Conservation (phyloP, 2,329 filamentous ascomycete species). For the Lachnellula suecica region DNA sequence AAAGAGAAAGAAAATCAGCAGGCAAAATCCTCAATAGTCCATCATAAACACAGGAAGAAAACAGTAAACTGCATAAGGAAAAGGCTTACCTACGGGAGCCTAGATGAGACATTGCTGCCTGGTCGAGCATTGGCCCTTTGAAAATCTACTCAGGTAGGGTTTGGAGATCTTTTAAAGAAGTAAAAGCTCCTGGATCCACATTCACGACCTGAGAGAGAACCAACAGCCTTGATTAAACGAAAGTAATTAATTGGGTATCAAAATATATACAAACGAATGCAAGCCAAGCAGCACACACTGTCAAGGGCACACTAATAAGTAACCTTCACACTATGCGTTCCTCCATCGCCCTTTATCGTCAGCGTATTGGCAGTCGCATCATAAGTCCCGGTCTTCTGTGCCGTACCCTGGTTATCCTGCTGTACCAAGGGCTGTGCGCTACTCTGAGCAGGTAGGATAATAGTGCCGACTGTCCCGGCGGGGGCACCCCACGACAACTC, state of each 20-base stretch:
- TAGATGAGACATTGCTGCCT: no score
- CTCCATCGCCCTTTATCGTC: conserved; percentile 8
- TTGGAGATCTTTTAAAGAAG: no score
- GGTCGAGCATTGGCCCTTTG: no score
- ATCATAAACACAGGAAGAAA: no score
- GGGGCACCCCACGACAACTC: conserved; percentile 17
- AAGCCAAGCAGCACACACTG: not conserved
- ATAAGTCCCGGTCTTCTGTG: not conserved
- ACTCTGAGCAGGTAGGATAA: conserved; percentile 12
- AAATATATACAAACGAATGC: not conserved
- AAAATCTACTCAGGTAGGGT: no score
- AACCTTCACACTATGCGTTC: conserved; percentile 7
- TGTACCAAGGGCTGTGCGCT: conserved; percentile 6
- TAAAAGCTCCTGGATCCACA: no score
- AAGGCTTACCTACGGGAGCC: no score
- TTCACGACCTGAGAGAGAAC: no score
- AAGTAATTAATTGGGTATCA: not conserved
- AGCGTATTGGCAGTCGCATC: conserved; percentile 1
- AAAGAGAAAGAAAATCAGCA: no score
- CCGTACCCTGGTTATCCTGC: conserved; percentile 4
- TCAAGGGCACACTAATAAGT: not conserved
- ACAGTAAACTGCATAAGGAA: no score
- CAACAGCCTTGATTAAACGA: no score
- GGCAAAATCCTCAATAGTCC: no score
- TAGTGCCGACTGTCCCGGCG: conserved; percentile 11